A percentile compares a stretch with the other conserved stretches of the same genome.
These are phyloP conservation scores for Gracilaria vermiculophylla DNA, from an alignment of 23 red algal species.

Conservation along the genomic window DNA sequence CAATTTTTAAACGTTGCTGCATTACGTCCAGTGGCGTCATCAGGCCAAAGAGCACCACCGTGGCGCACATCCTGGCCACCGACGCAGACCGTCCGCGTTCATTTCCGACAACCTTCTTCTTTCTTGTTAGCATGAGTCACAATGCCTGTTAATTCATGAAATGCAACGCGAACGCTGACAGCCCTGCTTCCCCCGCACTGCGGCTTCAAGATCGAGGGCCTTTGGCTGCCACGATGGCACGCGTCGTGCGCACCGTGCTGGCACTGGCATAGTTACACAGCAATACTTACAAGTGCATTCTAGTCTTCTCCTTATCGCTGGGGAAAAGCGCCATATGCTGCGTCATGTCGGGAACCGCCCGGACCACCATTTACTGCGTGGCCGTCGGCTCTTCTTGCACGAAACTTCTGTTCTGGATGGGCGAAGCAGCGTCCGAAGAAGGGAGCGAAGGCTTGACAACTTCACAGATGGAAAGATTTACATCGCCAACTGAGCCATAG, in stretches of 20 bases:
- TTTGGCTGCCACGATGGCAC: neutral
- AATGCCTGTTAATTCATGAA: constrained; percentile 83
- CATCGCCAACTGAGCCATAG: neutral
- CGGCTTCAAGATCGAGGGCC: constrained; percentile 72
- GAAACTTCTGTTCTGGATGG: neutral
- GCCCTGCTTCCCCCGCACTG: constrained; percentile 65
- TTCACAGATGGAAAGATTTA: neutral
- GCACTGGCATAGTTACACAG: neutral
- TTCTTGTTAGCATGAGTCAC: neutral
- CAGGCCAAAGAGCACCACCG: constrained; percentile 71
- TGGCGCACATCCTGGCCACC: constrained; percentile 72
- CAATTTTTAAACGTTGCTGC: constrained; percentile 92
- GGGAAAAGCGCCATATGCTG: constrained; percentile 91
- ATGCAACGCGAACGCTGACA: constrained; percentile 86
- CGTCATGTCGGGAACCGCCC: constrained; percentile 80
- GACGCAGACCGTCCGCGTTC: constrained; percentile 43
- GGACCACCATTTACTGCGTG: constrained; percentile 87
- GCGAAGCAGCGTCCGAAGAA: neutral
- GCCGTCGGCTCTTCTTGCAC: constrained; percentile 22
- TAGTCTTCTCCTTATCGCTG: constrained; percentile 90
- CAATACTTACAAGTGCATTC: constrained; percentile 88
- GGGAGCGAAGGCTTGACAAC: neutral
- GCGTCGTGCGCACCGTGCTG: neutral
- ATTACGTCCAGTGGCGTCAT: constrained; percentile 96
- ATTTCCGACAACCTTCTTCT: neutral